Evolutionary conservation across 805 yeast genomes (phyloP).

Genomic region (Metschnikowia chrysomelidarum): DNA sequence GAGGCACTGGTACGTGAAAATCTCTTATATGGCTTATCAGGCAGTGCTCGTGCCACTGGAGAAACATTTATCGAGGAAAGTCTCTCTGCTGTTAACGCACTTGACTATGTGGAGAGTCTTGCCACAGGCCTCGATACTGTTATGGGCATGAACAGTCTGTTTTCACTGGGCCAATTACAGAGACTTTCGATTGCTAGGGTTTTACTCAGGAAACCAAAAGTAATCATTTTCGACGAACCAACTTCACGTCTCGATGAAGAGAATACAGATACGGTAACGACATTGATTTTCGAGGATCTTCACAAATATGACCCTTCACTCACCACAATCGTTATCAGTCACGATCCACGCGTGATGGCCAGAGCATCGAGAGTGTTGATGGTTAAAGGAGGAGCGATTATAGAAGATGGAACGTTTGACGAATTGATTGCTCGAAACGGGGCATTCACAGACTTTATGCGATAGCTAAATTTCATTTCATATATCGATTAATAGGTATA

Average conservation of each 20-base stretch:
- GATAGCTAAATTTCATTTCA: not conserved
- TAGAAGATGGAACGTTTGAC: slow-evolving; percentile 43
- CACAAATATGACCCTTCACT: slow-evolving; percentile 21
- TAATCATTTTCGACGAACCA: slow-evolving; percentile 82
- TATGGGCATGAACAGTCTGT: slow-evolving; percentile 47
- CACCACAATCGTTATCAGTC: slow-evolving; percentile 67
- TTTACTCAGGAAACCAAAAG: slow-evolving; percentile 58
- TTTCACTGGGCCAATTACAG: slow-evolving; percentile 93
- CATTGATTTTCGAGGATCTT: slow-evolving; percentile 39
- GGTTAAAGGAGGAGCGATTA: slow-evolving; percentile 47
- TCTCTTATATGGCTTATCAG: slow-evolving; percentile 55
- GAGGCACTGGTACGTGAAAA: slow-evolving; percentile 75
- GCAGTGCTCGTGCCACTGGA: slow-evolving; percentile 15
- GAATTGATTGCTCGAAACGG: slow-evolving; percentile 25
- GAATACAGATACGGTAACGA: slow-evolving; percentile 50
- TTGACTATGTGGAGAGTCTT: slow-evolving; percentile 51
- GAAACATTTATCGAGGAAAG: slow-evolving; percentile 33
- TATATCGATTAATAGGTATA: not conserved
- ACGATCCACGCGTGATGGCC: slow-evolving; percentile 64
- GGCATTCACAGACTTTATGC: slow-evolving; percentile 20
- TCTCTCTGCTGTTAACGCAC: slow-evolving; percentile 48
- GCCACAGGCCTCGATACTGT: slow-evolving; percentile 59
- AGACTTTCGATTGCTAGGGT: slow-evolving; percentile 84
- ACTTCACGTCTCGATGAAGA: slow-evolving; percentile 82
- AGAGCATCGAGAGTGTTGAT: slow-evolving; percentile 51